These are phyloP conservation scores for Aspergillus pseudoglaucus DNA, from an alignment of 2,329 filamentous ascomycete genomes.

Conservation along the genomic window DNA sequence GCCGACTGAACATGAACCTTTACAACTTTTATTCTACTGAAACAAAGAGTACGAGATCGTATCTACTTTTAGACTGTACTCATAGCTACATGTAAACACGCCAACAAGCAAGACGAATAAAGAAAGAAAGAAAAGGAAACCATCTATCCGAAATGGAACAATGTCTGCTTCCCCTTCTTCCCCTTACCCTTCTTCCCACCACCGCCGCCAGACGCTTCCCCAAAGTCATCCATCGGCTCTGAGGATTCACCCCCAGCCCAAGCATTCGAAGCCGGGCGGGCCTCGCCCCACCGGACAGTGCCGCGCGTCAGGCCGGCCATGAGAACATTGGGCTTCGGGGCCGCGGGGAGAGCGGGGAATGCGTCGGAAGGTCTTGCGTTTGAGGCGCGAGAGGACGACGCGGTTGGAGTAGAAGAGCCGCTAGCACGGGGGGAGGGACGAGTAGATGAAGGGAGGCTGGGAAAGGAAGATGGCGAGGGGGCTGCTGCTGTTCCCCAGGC, in stretches of 20 bases:
- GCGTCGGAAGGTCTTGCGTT: constrained; percentile 46
- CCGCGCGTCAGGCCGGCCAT: constrained; percentile 44
- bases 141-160: constrained; percentile 32
- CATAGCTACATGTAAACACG: not conserved
- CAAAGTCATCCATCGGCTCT: constrained; percentile 4
- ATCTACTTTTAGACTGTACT: not conserved
- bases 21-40: not conserved
- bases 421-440: constrained; percentile 17
- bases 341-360: constrained; percentile 77
- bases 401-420: constrained; percentile 5
- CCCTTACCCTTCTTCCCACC: constrained; percentile 32
- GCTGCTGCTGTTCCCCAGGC: constrained; percentile 12
- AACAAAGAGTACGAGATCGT: not conserved
- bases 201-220: constrained; percentile 13
- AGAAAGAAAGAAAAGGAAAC: constrained; percentile 2
- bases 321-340: constrained; percentile 60
- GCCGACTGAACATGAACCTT: not conserved
- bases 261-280: constrained; percentile 29
- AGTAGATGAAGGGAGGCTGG: constrained; percentile 18
- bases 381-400: constrained; percentile 17
- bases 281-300: constrained; percentile 41
- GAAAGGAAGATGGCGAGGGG: constrained; percentile 17
- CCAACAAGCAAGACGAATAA: not conserved
- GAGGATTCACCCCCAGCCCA: constrained; percentile 28
- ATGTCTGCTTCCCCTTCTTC: constrained; percentile 37